Percentiles rank a stretch among this genome's conserved stretches.
Conservation (phyloP, 352 stramenopile genomes). For the Phytophthora sojae region DNA sequence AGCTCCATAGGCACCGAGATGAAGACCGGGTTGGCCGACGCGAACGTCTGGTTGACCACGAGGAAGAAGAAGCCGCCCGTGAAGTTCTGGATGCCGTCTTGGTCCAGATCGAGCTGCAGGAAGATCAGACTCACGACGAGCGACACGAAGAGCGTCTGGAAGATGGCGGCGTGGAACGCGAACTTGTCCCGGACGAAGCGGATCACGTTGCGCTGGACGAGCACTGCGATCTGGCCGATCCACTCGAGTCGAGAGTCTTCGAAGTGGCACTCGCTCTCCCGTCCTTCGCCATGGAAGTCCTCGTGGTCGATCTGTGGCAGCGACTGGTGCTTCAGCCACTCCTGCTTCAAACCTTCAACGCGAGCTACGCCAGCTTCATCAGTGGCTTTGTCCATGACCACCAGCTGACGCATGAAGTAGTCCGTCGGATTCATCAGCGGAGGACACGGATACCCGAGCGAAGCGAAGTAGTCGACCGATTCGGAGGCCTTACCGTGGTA, state of each 20-base stretch:
- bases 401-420: slow-evolving; percentile 54
- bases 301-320: slow-evolving; percentile 12
- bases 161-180: slow-evolving; percentile 30
- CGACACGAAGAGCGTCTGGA: slow-evolving; percentile 44
- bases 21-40: slow-evolving; percentile 41
- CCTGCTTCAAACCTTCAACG: slow-evolving; percentile 28
- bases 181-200: slow-evolving; percentile 48
- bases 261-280: slow-evolving; percentile 1
- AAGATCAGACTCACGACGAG: slow-evolving; percentile 57
- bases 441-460: slow-evolving; percentile 37
- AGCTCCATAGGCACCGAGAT: slow-evolving; percentile 51
- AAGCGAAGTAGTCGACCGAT: slow-evolving; percentile 44
- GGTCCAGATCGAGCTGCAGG: slow-evolving; percentile 47
- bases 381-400: slow-evolving; percentile 40
- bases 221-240: slow-evolving; percentile 38
- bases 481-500: slow-evolving; percentile 46
- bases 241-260: slow-evolving; percentile 30
- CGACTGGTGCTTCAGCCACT: slow-evolving; percentile 31
- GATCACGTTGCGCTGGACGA: slow-evolving; percentile 46
- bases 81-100: slow-evolving; percentile 57
- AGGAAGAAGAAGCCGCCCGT: slow-evolving; percentile 58
- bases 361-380: slow-evolving; percentile 31
- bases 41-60: slow-evolving; percentile 50
- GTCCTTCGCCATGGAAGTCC: not conserved
- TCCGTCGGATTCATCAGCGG: slow-evolving; percentile 48